These are phyloP conservation scores for Harringtonia aguacate DNA, from an alignment of 2,329 filamentous ascomycete genomes.

Conservation along the genomic window DNA sequence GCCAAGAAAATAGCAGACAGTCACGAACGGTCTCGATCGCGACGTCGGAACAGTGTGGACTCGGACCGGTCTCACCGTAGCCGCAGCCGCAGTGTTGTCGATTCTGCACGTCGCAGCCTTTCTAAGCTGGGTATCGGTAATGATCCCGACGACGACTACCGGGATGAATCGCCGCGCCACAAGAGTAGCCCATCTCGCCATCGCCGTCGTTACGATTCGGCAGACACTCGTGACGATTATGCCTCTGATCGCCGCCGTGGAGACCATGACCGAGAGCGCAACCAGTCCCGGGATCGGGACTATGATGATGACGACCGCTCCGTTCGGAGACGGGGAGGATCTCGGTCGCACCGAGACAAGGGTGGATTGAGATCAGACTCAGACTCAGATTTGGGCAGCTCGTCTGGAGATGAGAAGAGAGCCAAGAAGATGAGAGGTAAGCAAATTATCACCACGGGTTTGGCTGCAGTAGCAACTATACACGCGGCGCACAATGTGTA, in stretches of 20 bases:
- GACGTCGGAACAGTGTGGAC: slow-evolving; percentile 41
- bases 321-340: slow-evolving; percentile 22
- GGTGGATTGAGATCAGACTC: slow-evolving; percentile 35
- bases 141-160: slow-evolving; percentile 26
- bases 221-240: slow-evolving; percentile 34
- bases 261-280: slow-evolving; percentile 21
- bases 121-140: slow-evolving; percentile 51
- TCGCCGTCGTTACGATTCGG: slow-evolving; percentile 18
- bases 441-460: slow-evolving; percentile 45
- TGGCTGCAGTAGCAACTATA: slow-evolving; percentile 48
- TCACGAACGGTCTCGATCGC: slow-evolving; percentile 38
- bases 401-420: slow-evolving; percentile 43
- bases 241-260: slow-evolving; percentile 13
- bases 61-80: slow-evolving; percentile 35
- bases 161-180: slow-evolving; percentile 22
- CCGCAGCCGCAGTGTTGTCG: slow-evolving; percentile 56
- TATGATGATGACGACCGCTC: slow-evolving; percentile 36
- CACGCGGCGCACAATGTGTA: slow-evolving; percentile 50
- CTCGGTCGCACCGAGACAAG: slow-evolving; percentile 21
- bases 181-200: slow-evolving; percentile 13
- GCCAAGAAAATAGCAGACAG: slow-evolving; percentile 47
- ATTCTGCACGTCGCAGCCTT: slow-evolving; percentile 48
- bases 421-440: slow-evolving; percentile 51
- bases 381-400: slow-evolving; percentile 46
- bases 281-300: slow-evolving; percentile 26